These are phyloP conservation scores for Niveomyces coronatus DNA, from an alignment of 2,329 filamentous ascomycete species.

Conservation along the genomic window DNA sequence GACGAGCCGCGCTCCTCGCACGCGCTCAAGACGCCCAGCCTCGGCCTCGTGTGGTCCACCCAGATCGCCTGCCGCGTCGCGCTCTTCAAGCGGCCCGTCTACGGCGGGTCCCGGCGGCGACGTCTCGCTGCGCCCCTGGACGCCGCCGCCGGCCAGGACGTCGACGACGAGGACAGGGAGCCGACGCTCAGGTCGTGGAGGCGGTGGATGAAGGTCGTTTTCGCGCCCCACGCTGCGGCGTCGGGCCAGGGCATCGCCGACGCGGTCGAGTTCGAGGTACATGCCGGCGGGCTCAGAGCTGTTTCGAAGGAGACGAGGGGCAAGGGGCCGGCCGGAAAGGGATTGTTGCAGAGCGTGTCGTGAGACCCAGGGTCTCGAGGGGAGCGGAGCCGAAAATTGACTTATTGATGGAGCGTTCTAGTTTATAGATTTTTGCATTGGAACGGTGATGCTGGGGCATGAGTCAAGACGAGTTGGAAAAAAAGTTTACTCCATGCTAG, in stretches of 20 bases:
- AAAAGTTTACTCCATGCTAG: not conserved
- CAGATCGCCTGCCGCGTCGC: slow-evolving; percentile 78
- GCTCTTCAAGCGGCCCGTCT: slow-evolving; percentile 60
- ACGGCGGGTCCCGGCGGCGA: slow-evolving; percentile 28
- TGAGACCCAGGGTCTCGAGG: no score
- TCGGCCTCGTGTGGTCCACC: slow-evolving; percentile 85
- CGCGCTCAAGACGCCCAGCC: slow-evolving; percentile 66
- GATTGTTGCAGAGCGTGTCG: no score
- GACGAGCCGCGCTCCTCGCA: slow-evolving; percentile 45
- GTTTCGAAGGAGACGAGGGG: slow-evolving; percentile 8
- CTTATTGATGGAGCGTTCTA: no score
- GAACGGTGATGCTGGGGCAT: no score
- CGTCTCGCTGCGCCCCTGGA: slow-evolving; percentile 24
- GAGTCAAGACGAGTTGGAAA: no score
- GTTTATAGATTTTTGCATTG: no score
- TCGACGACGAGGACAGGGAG: slow-evolving; percentile 31
- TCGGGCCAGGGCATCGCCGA: slow-evolving; percentile 36
- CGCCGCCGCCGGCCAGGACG: slow-evolving; percentile 29
- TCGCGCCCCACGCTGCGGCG: slow-evolving; percentile 62
- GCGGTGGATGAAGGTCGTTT: slow-evolving; percentile 80
- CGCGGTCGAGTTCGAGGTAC: slow-evolving; percentile 66
- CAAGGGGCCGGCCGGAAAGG: not conserved
- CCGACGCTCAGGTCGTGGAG: slow-evolving; percentile 50
- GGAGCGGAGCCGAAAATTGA: no score
- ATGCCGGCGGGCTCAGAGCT: slow-evolving; percentile 48